These are phyloP conservation scores for Cystofilobasidium ferigula DNA, from an alignment of 768 basidiomycete genomes.

Conservation along the genomic window DNA sequence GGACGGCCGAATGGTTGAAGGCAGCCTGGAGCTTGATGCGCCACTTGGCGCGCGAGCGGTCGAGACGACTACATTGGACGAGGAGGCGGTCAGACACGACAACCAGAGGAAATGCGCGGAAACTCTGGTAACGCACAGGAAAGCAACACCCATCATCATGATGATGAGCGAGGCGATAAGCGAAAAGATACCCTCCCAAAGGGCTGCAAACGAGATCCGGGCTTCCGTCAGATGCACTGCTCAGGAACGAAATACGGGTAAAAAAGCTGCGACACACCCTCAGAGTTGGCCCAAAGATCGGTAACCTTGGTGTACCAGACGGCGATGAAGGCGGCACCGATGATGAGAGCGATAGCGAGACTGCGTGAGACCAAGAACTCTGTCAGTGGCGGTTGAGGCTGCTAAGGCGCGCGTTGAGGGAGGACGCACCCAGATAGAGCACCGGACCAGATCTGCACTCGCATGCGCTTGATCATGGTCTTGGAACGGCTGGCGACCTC, in stretches of 20 bases:
- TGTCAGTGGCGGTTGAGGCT: neutral
- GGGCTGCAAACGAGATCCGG: conserved; percentile 41
- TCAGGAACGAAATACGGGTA: too few species aligned
- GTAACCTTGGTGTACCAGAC: conserved; percentile 87
- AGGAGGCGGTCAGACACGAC: neutral
- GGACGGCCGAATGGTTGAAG: conserved; percentile 43
- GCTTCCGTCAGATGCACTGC: too few species aligned
- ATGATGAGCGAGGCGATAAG: conserved; percentile 53
- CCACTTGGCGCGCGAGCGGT: conserved; percentile 89
- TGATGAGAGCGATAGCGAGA: conserved; percentile 10
- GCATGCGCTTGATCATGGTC: conserved; percentile 29
- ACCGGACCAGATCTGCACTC: conserved; percentile 60
- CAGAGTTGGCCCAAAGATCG: conserved; percentile 71
- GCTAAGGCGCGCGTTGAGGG: conserved; percentile 57
- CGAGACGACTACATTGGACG: conserved; percentile 46
- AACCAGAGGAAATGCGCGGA: neutral
- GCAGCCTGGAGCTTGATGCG: conserved; percentile 71
- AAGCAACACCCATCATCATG: conserved; percentile 82
- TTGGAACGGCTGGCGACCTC: conserved; percentile 8
- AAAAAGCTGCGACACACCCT: conserved; percentile 41
- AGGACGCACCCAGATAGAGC: conserved; percentile 56
- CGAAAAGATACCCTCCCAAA: conserved; percentile 70
- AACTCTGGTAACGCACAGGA: conserved; percentile 68
- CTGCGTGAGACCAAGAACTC: neutral
- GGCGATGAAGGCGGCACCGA: conserved; percentile 79